A percentile compares a stretch with the other conserved stretches of the same genome.
phyloP scores from a whole-genome alignment of 1,139 yeast genomes.

The Yamadazyma songkhlaensis region DNA sequence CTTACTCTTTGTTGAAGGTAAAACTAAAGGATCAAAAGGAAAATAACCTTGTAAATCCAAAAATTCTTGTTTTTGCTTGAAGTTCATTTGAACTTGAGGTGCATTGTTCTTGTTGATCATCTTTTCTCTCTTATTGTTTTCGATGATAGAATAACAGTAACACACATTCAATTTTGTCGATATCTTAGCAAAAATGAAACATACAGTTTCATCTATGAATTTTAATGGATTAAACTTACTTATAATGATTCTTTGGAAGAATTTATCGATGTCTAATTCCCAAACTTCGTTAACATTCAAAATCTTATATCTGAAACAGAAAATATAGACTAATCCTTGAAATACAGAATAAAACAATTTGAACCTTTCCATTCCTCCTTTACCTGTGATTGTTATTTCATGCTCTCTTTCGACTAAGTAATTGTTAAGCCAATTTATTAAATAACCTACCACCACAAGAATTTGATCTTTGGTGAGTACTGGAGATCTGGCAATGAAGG shows the following conservation, averaged over 20 bases:
- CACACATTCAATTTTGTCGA: slow-evolving; percentile 89
- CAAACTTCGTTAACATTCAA: slow-evolving; percentile 49
- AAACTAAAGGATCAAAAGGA: slow-evolving; percentile 90
- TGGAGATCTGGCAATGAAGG: slow-evolving; percentile 87
- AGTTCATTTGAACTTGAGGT: slow-evolving; percentile 21
- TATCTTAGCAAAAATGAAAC: slow-evolving; percentile 87
- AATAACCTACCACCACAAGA: slow-evolving; percentile 71
- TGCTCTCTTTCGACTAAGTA: slow-evolving; percentile 80
- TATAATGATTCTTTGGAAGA: slow-evolving; percentile 81
- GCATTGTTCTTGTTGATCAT: slow-evolving; percentile 32
- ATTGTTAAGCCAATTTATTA: slow-evolving; percentile 79
- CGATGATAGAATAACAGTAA: slow-evolving; percentile 90
- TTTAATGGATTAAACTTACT: slow-evolving; percentile 92
- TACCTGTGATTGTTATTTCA: slow-evolving; percentile 51
- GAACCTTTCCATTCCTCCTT: slow-evolving; percentile 74
- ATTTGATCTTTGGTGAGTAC: slow-evolving; percentile 69
- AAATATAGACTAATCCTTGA: slow-evolving; percentile 86
- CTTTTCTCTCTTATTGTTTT: slow-evolving; percentile 76
- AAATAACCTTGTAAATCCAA: slow-evolving; percentile 88
- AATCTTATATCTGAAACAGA: slow-evolving; percentile 77
- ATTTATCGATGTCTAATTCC: slow-evolving; percentile 82
- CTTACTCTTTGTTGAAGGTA: slow-evolving; percentile 55
- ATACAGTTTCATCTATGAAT: slow-evolving; percentile 92
- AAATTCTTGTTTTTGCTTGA: slow-evolving; percentile 68
- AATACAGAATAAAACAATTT: slow-evolving; percentile 89